Evolutionary conservation across 495 filamentous ascomycete species (phyloP).

Genomic region (Penicillium riverlandense): DNA sequence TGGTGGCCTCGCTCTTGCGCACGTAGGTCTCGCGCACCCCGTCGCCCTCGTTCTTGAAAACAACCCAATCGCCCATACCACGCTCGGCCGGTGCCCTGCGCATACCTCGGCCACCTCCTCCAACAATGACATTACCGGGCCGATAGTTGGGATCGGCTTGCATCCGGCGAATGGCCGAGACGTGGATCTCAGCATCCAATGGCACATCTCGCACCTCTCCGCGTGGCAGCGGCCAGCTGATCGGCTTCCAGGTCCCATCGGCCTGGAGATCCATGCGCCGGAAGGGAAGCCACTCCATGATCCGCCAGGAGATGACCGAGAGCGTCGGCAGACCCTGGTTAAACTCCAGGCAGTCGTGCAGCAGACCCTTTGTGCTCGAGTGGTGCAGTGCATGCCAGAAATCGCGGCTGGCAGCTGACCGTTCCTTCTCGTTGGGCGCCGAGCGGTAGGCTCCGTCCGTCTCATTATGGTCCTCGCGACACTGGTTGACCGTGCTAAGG

Average conservation of each 20-base stretch:
- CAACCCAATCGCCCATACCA: conserved; percentile 70
- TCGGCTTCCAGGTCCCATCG: conserved; percentile 75
- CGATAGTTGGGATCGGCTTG: conserved; percentile 55
- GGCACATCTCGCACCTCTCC: conserved; percentile 82
- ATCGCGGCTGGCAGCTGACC: conserved; percentile 23
- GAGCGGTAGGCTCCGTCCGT: conserved; percentile 9
- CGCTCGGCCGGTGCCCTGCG: conserved; percentile 50
- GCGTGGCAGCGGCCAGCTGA: conserved; percentile 70
- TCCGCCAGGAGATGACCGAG: conserved; percentile 65
- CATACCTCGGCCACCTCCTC: conserved; percentile 70
- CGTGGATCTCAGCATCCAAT: conserved; percentile 59
- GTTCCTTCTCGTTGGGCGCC: conserved; percentile 19
- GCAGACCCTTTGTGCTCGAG: conserved; percentile 51
- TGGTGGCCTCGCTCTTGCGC: conserved; percentile 25
- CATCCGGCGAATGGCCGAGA: conserved; percentile 69
- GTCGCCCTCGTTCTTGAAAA: conserved; percentile 55
- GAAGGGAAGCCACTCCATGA: conserved; percentile 85
- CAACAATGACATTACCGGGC: conserved; percentile 75
- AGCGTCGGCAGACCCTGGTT: conserved; percentile 49
- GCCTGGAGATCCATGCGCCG: conserved; percentile 70
- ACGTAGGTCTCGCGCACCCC: conserved; percentile 57
- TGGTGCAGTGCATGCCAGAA: conserved; percentile 52
- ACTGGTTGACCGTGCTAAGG: conserved; percentile 5
- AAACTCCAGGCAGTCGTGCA: conserved; percentile 72
- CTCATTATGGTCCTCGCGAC: conserved; percentile 13